These are phyloP conservation scores for Luzula sylvatica DNA, from an alignment of 176 grass and related monocot species.

Conservation along the genomic window DNA sequence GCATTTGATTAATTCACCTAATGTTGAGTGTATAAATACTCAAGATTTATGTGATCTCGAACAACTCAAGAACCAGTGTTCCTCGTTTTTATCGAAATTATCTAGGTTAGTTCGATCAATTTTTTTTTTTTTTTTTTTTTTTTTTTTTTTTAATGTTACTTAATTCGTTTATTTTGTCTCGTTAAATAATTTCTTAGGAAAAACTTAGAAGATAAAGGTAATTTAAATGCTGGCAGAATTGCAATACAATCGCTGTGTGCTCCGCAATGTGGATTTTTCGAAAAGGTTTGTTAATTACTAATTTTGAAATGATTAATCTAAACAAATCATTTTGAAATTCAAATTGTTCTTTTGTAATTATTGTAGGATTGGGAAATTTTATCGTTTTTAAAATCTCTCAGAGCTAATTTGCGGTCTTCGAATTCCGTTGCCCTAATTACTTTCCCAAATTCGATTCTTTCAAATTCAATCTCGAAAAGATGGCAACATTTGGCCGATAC, in stretches of 20 bases:
- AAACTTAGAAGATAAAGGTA: conserved; percentile 26
- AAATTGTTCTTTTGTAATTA: conserved; percentile 8
- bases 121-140: conserved; percentile 2
- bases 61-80: conserved; percentile 31
- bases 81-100: conserved; percentile 60
- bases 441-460: conserved; percentile 53
- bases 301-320: background rate
- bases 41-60: conserved; percentile 39
- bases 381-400: conserved; percentile 74
- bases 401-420: conserved; percentile 46
- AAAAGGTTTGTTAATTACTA: conserved; percentile 33
- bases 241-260: conserved; percentile 85
- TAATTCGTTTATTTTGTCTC: background rate
- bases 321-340: background rate
- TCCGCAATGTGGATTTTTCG: conserved; percentile 77
- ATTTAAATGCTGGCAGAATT: conserved; percentile 50
- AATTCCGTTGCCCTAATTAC: conserved; percentile 69
- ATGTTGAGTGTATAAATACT: conserved; percentile 65
- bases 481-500: conserved; percentile 93
- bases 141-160: background rate
- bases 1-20: conserved; percentile 42
- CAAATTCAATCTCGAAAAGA: conserved; percentile 67
- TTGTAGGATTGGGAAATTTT: conserved; percentile 87
- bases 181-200: conserved; percentile 37
- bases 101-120: conserved; percentile 29